Evolutionary conservation across 495 filamentous ascomycete species (phyloP).

Genomic region (Talaromyces stipitatus): DNA sequence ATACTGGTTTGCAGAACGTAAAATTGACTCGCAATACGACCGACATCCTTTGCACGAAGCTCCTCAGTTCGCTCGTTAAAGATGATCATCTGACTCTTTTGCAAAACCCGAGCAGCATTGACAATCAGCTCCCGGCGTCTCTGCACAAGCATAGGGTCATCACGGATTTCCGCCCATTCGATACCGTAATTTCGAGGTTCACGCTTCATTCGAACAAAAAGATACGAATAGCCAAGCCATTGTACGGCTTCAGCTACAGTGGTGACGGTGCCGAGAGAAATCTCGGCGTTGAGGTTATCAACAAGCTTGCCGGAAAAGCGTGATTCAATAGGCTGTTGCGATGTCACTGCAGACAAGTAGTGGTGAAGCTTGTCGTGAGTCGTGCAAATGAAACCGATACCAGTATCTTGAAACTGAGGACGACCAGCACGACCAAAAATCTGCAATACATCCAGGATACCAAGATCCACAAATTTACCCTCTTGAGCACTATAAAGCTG

Average conservation of each 20-base stretch:
- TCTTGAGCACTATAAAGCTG: constrained; percentile 94
- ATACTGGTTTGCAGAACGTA: constrained; percentile 92
- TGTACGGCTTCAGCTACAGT: constrained; percentile 89
- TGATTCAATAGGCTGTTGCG: constrained; percentile 95
- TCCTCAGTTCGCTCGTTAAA: constrained; percentile 92
- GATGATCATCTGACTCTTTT: constrained; percentile 96
- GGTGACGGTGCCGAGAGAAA: constrained; percentile 88
- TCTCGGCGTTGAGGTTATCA: constrained; percentile 95
- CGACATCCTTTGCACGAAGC: constrained; percentile 85
- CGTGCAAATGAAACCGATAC: constrained; percentile 95
- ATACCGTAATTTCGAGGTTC: constrained; percentile 95
- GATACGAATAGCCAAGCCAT: constrained; percentile 96
- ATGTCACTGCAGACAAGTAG: constrained; percentile 86
- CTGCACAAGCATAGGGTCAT: constrained; percentile 79
- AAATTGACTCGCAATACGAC: constrained; percentile 92
- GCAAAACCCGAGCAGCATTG: constrained; percentile 75
- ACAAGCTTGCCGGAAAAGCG: constrained; percentile 83
- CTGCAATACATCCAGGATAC: constrained; percentile 94
- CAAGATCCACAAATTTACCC: constrained; percentile 92
- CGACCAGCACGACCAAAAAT: constrained; percentile 98
- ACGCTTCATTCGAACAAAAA: constrained; percentile 91
- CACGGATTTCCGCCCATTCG: constrained; percentile 78
- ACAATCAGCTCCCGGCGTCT: constrained; percentile 76
- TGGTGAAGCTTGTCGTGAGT: constrained; percentile 88
- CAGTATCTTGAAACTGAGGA: constrained; percentile 91